phyloP scores from a whole-genome alignment of 1,284 basidiomycete species.

The Leccinum solheimii region DNA sequence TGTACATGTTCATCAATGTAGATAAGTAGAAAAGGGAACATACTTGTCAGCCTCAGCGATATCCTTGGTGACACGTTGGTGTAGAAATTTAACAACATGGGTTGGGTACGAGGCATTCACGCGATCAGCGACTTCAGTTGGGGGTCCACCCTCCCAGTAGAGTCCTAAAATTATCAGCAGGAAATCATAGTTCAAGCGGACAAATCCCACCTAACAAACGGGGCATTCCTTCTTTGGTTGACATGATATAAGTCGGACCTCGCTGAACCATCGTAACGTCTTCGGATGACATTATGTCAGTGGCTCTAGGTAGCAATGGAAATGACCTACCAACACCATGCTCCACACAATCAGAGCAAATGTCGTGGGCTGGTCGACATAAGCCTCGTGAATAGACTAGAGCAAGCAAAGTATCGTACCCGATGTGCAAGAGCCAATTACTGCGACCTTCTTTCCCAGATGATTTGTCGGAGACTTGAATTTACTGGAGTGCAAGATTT shows the following conservation, averaged over 20 bases:
- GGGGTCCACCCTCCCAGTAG: conserved; percentile 42
- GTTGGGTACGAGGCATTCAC: conserved; percentile 36
- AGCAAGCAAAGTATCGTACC: conserved; percentile 34
- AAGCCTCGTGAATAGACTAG: background rate
- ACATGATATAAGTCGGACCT: conserved; percentile 60
- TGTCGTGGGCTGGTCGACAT: conserved; percentile 30
- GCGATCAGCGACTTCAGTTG: conserved; percentile 44
- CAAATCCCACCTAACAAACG: conserved; percentile 37
- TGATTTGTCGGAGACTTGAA: conserved; percentile 52
- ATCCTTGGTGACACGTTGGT: conserved; percentile 42
- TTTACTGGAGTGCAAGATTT: conserved; percentile 54
- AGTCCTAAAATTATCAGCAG: conserved; percentile 32
- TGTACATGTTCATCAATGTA: conserved; percentile 38
- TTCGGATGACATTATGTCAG: conserved; percentile 18
- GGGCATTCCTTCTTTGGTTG: conserved; percentile 46
- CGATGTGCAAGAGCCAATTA: conserved; percentile 63
- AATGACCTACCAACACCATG: conserved; percentile 29
- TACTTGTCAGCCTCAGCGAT: conserved; percentile 28
- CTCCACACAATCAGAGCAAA: conserved; percentile 32
- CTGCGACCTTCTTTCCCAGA: conserved; percentile 57
- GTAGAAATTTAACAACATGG: conserved; percentile 35
- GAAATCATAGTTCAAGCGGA: background rate
- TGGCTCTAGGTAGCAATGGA: background rate
- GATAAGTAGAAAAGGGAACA: conserved; percentile 8
- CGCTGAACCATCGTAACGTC: conserved; percentile 67